Conservation (phyloP, 2,329 filamentous ascomycete genomes). For the Phoma sp. region DNA sequence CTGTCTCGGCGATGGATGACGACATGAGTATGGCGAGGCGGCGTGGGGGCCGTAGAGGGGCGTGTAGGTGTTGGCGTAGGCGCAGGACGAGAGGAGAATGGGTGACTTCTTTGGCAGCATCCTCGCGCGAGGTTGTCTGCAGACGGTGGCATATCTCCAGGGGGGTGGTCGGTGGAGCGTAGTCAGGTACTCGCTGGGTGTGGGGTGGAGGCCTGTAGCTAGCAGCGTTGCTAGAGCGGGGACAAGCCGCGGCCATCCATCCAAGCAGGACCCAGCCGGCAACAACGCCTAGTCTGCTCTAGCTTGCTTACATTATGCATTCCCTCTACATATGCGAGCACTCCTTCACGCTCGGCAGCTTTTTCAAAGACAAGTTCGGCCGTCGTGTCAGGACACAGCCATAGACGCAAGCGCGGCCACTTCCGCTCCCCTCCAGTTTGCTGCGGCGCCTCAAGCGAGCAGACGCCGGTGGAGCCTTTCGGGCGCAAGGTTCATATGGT, state of each 20-base stretch:
- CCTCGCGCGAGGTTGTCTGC: constrained; percentile 29
- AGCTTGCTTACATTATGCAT: constrained; percentile 5
- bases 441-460: neutral
- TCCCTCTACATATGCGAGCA: neutral
- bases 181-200: constrained; percentile 12
- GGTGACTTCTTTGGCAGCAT: constrained; percentile 49
- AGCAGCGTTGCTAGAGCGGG: constrained; percentile 4
- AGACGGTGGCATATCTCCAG: constrained; percentile 34
- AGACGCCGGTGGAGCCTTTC: constrained; percentile 10
- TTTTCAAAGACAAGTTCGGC: constrained; percentile 7
- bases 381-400: constrained; percentile 27
- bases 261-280: neutral
- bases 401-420: constrained; percentile 23
- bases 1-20: constrained; percentile 43
- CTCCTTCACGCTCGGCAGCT: neutral
- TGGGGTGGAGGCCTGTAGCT: constrained; percentile 14
- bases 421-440: constrained; percentile 23
- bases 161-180: constrained; percentile 9
- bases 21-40: constrained; percentile 51
- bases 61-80: constrained; percentile 27
- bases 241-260: constrained; percentile 10
- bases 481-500: constrained; percentile 13
- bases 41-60: constrained; percentile 27
- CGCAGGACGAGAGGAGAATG: constrained; percentile 27
- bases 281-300: constrained; percentile 4